A percentile compares a stretch with the other conserved stretches of the same genome.
These are phyloP conservation scores for Myxozyma mucilagina DNA, from an alignment of 805 yeast genomes.

Conservation along the genomic window DNA sequence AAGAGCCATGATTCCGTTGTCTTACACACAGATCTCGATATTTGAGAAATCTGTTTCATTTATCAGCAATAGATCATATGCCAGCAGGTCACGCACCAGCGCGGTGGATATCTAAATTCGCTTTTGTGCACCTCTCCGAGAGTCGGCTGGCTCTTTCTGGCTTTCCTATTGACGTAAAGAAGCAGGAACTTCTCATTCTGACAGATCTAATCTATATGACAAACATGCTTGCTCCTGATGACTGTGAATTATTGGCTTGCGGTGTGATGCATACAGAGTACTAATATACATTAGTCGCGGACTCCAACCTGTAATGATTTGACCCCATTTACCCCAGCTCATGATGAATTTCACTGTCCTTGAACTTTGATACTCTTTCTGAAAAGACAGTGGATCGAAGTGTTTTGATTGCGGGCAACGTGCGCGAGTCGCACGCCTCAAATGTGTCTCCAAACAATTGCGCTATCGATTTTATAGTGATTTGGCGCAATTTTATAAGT, in stretches of 20 bases:
- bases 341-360: neutral
- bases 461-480: neutral
- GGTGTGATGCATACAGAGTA: neutral
- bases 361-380: neutral
- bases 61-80: neutral
- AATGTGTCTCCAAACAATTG: neutral
- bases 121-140: conserved; percentile 3
- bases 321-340: neutral
- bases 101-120: neutral
- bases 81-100: conserved; percentile 19
- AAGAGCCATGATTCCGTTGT: conserved; percentile 4
- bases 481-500: neutral
- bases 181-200: neutral
- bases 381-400: neutral
- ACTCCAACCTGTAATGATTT: conserved; percentile 2
- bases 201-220: neutral
- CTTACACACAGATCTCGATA: neutral
- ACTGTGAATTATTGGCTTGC: neutral
- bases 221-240: conserved; percentile 8
- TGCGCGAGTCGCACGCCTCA: conserved; percentile 10
- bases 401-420: neutral
- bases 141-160: conserved; percentile 1
- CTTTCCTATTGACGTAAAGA: neutral
- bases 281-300: neutral
- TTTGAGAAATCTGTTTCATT: neutral